Evolutionary conservation across 2,329 filamentous ascomycete species (phyloP).

Genomic region (Aspergillus persii): DNA sequence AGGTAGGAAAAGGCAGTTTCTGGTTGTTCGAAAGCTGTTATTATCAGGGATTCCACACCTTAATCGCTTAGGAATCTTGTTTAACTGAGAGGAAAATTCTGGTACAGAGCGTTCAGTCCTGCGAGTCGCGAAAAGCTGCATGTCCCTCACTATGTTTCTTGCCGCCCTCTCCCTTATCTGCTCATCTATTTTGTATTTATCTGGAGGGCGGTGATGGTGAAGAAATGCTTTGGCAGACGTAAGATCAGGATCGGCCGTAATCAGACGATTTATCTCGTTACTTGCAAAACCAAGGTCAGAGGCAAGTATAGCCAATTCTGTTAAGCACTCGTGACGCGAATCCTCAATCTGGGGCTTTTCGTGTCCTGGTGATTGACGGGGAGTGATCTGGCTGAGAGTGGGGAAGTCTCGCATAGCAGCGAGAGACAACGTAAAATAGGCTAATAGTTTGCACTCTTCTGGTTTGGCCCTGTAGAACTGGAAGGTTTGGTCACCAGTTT

Average conservation of each 20-base stretch:
- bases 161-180: neutral
- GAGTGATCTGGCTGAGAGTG: neutral
- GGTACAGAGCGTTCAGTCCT: neutral
- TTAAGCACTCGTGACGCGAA: neutral
- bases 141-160: neutral
- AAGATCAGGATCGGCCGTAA: neutral
- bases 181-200: neutral
- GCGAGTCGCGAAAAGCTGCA: neutral
- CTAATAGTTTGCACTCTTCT: neutral
- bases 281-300: neutral
- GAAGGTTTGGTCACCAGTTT: neutral
- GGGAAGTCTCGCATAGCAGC: constrained; percentile 1
- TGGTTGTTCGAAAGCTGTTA: neutral
- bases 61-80: neutral
- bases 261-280: neutral
- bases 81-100: neutral
- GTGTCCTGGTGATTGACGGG: neutral
- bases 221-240: neutral
- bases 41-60: neutral
- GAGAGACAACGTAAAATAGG: neutral
- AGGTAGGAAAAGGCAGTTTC: neutral
- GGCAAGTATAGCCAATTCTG: neutral
- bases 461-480: neutral
- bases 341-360: neutral
- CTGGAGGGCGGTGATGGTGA: neutral